Evolutionary conservation across 2,329 filamentous ascomycete species (phyloP).

Genomic region (Colletotrichum orbiculare): DNA sequence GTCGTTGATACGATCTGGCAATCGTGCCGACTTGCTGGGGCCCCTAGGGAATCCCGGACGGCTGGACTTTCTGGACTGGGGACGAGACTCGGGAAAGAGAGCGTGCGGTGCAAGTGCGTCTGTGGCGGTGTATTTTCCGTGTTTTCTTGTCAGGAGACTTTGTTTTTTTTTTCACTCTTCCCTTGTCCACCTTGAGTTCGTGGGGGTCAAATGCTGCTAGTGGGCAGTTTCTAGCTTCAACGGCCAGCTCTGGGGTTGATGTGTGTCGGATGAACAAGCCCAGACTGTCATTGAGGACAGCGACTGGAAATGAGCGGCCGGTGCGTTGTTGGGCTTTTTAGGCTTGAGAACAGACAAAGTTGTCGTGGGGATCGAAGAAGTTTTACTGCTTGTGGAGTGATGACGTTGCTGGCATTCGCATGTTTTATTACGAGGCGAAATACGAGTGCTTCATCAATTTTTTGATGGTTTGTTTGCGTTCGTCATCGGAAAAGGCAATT

Average conservation of each 20-base stretch:
- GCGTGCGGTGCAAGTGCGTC: neutral
- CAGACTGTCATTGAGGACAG: too few species aligned
- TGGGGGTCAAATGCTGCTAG: slow-evolving; percentile 24
- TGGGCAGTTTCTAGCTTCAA: neutral
- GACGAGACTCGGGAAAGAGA: neutral
- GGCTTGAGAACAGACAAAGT: too few species aligned
- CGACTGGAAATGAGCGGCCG: too few species aligned
- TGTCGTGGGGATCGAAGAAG: too few species aligned
- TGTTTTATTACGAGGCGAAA: too few species aligned
- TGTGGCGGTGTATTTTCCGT: slow-evolving; percentile 17
- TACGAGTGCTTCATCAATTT: neutral
- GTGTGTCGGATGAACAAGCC: too few species aligned
- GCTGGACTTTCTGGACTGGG: slow-evolving; percentile 31
- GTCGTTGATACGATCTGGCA: slow-evolving; percentile 31
- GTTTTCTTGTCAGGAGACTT: slow-evolving; percentile 25
- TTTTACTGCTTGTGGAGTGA: too few species aligned
- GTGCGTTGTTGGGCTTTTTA: too few species aligned
- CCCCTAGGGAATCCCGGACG: slow-evolving; percentile 17
- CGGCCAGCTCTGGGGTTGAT: too few species aligned
- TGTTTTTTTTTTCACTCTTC: slow-evolving; percentile 23
- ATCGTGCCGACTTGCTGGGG: slow-evolving; percentile 34
- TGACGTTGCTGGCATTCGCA: too few species aligned
- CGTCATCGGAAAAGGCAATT: slow-evolving; percentile 21
- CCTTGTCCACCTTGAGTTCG: slow-evolving; percentile 17
- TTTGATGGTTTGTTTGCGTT: slow-evolving; percentile 5